Percentiles rank a stretch among this genome's conserved stretches.
Conservation (phyloP, 441 rosid genomes). For the Kokia cookei region DNA sequence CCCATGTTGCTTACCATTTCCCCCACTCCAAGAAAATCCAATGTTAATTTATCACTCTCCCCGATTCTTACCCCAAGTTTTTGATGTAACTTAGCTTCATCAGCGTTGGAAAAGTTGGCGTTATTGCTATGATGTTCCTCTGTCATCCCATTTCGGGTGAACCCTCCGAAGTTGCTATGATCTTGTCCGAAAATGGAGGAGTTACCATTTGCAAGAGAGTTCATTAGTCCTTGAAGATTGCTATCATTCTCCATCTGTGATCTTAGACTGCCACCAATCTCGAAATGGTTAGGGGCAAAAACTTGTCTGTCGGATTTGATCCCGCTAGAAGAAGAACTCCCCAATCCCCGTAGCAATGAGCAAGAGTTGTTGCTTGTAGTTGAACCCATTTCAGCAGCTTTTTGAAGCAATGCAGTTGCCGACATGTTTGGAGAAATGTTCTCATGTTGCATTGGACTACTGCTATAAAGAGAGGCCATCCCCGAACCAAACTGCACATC, state of each 20-base stretch:
- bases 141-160: slow-evolving; percentile 2
- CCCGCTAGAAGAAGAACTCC: slow-evolving; percentile 22
- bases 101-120: background rate
- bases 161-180: slow-evolving; percentile 9
- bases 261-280: slow-evolving; percentile 5
- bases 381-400: slow-evolving; percentile 88
- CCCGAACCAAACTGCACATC: slow-evolving; percentile 24
- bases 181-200: slow-evolving; percentile 24
- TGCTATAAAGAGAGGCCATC: slow-evolving; percentile 25
- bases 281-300: slow-evolving; percentile 12
- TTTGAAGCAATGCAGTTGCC: slow-evolving; percentile 81
- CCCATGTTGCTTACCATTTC: slow-evolving; percentile 18
- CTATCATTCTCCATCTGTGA: slow-evolving; percentile 6
- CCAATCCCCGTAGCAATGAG: slow-evolving; percentile 29
- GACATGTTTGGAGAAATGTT: slow-evolving; percentile 43
- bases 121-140: background rate
- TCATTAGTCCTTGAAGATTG: slow-evolving; percentile 42
- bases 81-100: slow-evolving; percentile 12
- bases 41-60: slow-evolving; percentile 15
- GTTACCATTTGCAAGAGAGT: slow-evolving; percentile 33
- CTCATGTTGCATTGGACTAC: slow-evolving; percentile 28
- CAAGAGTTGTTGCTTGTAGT: slow-evolving; percentile 31
- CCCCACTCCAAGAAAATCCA: slow-evolving; percentile 36
- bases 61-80: slow-evolving; percentile 1
- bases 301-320: slow-evolving; percentile 7